Base-by-base conservation (phyloP, 768 basidiomycete species). In the Termitomyces bulborhizus region DNA sequence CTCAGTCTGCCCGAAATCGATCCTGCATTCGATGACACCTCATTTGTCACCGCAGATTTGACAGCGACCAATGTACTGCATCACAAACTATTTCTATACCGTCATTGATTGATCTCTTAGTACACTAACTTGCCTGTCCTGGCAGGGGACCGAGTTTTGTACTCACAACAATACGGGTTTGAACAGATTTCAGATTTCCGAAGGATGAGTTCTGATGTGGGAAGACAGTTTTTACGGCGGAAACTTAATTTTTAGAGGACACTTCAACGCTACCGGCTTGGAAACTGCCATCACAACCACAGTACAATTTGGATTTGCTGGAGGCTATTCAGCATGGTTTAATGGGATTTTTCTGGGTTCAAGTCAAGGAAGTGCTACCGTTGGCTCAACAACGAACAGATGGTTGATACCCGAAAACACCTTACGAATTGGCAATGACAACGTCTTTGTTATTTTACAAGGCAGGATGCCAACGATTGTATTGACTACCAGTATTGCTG, bases 111-210 rank as follows among this genome's bases (percentile, higher is more conserved):
- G 11, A 27, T 40, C 31, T 32, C 43, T 15, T 41, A 80, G 78
- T 80, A 79, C 59, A 79, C 78, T 2, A 78, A 79, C 60, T 67
- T 79, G 8, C 77, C 76, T 2, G 72, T 73, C 2, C 58, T 79
- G 16, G 69, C 74, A 0, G 77, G 75, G 16, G 65, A 68, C 34
- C 65, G 66, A 26, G 78, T 81, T 18, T 64, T 81, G 26, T 80
- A 80, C 62, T 77, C 77, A 3, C 77, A 79, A 51, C 77, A 81
- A 68, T 79, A 81, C 52, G 78, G 76, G 77, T 78, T 61, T 18
- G 69, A 57, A 15, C 6, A 12, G 21, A 12, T 34, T 32, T 34
- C n/a, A 36, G 24, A 6, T 45, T 34, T 9, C 4, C 18, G 9
- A 24, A 31, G 40, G 4, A 16, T 27, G 36, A 42, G 6, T 16